Percentiles rank a stretch among this genome's conserved stretches.
These are phyloP conservation scores for Pestalotiopsis fici DNA, from an alignment of 2,329 filamentous ascomycete genomes.

Conservation along the genomic window DNA sequence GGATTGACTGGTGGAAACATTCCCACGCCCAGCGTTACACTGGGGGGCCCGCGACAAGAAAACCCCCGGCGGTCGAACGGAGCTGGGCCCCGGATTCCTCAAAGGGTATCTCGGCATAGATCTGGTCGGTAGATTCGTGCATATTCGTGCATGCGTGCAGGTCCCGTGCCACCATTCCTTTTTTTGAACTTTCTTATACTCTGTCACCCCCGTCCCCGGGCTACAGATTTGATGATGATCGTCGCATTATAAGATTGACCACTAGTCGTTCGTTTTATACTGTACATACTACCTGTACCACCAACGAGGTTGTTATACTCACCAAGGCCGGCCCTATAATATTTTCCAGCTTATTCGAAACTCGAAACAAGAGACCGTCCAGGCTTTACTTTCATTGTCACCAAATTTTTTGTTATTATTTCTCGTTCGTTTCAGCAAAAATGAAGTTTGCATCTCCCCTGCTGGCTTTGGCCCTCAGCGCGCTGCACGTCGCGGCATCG, in stretches of 20 bases:
- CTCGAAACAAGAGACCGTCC: not conserved
- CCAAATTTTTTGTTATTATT: no score
- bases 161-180: not conserved
- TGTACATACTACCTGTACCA: not conserved
- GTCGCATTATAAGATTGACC: slow-evolving; percentile 1
- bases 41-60: not conserved
- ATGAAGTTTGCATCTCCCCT: slow-evolving; percentile 5
- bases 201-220: not conserved
- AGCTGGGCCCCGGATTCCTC: not conserved
- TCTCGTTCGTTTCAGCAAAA: not conserved
- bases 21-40: not conserved
- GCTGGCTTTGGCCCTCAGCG: not conserved
- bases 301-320: not conserved
- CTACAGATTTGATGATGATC: not conserved
- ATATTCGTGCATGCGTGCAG: not conserved
- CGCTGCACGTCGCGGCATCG: not conserved
- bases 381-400: not conserved
- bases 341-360: not conserved
- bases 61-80: slow-evolving; percentile 1
- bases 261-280: slow-evolving; percentile 1
- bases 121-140: not conserved
- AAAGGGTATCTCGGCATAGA: not conserved
- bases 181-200: not conserved
- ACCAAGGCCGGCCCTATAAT: not conserved
- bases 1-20: slow-evolving; percentile 1